Conservation (phyloP, 2,329 filamentous ascomycete genomes). For the Venturia oleaginea region DNA sequence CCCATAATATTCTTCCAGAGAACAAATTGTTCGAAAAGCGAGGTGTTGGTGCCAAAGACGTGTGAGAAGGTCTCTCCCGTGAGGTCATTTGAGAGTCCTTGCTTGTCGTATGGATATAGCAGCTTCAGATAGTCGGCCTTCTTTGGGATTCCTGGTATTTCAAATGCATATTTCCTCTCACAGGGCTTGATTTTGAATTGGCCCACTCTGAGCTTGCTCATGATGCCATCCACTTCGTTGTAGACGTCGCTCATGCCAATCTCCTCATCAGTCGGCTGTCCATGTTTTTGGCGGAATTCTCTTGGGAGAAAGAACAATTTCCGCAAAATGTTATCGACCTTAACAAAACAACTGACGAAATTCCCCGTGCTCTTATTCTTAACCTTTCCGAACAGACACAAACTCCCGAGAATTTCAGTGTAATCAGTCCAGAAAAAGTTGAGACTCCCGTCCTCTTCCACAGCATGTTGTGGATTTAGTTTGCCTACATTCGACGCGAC, state of each 20-base stretch:
- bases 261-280: slow-evolving; percentile 63
- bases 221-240: slow-evolving; percentile 75
- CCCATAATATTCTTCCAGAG: slow-evolving; percentile 99
- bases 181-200: slow-evolving; percentile 93
- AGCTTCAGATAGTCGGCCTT: slow-evolving; percentile 90
- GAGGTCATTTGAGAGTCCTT: slow-evolving; percentile 58
- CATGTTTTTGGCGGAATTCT: slow-evolving; percentile 48
- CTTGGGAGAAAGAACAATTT: slow-evolving; percentile 92
- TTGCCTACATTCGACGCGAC: slow-evolving; percentile 61
- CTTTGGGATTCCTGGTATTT: slow-evolving; percentile 75
- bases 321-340: slow-evolving; percentile 86
- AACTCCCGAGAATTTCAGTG: slow-evolving; percentile 78
- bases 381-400: slow-evolving; percentile 94
- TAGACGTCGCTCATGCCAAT: slow-evolving; percentile 86
- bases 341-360: slow-evolving; percentile 89
- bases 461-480: slow-evolving; percentile 69
- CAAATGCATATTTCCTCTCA: slow-evolving; percentile 90
- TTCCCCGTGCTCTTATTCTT: slow-evolving; percentile 72
- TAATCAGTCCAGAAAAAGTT: slow-evolving; percentile 98
- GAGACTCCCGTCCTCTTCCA: slow-evolving; percentile 87
- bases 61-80: slow-evolving; percentile 86
- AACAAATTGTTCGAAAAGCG: slow-evolving; percentile 95
- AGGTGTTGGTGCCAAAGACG: slow-evolving; percentile 87
- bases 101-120: slow-evolving; percentile 88
- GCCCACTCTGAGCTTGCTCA: slow-evolving; percentile 75